Evolutionary conservation across 75 land plant species (phyloP).

Genomic region (Sequoiadendron giganteum): DNA sequence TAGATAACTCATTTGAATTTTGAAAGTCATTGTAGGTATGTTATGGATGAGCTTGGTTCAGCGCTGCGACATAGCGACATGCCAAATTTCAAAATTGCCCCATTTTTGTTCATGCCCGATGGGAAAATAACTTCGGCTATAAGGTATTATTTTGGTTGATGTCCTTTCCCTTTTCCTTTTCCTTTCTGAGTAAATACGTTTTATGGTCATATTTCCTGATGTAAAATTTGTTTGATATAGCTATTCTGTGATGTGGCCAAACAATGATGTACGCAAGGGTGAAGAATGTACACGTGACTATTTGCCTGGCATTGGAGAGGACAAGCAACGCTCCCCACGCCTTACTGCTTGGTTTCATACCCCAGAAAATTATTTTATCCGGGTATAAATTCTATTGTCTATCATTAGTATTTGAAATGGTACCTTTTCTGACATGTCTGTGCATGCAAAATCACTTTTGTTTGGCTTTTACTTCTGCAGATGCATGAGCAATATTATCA

Average conservation of each 20-base stretch:
- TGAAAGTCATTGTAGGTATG: constrained; percentile 55
- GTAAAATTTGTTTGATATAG: constrained; percentile 36
- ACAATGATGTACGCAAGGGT: constrained; percentile 55
- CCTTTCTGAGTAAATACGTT: neutral
- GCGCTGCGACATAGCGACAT: constrained; percentile 89
- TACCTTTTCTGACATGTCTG: neutral
- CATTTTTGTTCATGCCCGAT: constrained; percentile 94
- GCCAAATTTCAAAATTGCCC: constrained; percentile 84
- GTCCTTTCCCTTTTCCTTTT: neutral
- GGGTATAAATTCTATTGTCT: constrained; percentile 30
- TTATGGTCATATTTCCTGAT: neutral
- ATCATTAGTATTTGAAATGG: neutral
- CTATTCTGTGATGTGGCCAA: constrained; percentile 88
- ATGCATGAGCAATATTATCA: constrained; percentile 31
- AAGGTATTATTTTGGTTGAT: constrained; percentile 40
- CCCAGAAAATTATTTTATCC: constrained; percentile 73
- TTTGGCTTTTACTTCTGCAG: constrained; percentile 18
- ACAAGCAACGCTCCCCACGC: constrained; percentile 91
- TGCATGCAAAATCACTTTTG: neutral
- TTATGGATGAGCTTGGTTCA: constrained; percentile 98
- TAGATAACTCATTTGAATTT: neutral
- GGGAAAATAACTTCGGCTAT: constrained; percentile 84
- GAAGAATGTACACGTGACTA: constrained; percentile 97
- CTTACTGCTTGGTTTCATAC: constrained; percentile 98
- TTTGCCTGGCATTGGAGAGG: constrained; percentile 88